phyloP scores from a whole-genome alignment of 1,139 yeast species.

The Kodamaea sp. region DNA sequence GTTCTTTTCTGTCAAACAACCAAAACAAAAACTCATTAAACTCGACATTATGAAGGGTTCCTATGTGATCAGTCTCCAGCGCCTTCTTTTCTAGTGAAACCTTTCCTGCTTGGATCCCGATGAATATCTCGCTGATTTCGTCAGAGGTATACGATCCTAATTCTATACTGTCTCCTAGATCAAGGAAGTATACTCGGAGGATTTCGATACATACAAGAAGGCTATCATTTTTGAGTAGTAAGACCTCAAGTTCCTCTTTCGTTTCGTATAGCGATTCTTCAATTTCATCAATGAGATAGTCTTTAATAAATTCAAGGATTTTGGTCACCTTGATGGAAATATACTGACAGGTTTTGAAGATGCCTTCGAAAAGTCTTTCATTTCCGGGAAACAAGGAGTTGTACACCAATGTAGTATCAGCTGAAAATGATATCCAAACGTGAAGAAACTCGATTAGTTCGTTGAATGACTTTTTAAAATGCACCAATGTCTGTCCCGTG shows the following conservation, averaged over 20 bases:
- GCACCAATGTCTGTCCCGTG: constrained; percentile 12
- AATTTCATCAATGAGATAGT: not conserved
- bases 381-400: constrained; percentile 36
- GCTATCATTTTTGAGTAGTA: constrained; percentile 3
- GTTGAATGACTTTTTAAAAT: constrained; percentile 12
- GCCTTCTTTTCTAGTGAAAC: not conserved
- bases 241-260: constrained; percentile 2
- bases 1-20: constrained; percentile 16
- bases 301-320: constrained; percentile 4
- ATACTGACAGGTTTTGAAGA: constrained; percentile 16
- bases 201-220: constrained; percentile 2
- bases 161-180: constrained; percentile 4
- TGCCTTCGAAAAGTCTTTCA: constrained; percentile 29
- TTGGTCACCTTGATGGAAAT: constrained; percentile 7
- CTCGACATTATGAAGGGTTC: constrained; percentile 5
- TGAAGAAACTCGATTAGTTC: constrained; percentile 16
- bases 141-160: constrained; percentile 4
- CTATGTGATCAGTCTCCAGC: not conserved
- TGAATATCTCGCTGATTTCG: constrained; percentile 7
- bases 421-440: constrained; percentile 31
- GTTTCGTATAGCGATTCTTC: not conserved
- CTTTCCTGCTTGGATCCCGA: constrained; percentile 1
- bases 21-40: constrained; percentile 22
- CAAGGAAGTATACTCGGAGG: constrained; percentile 9
- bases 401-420: constrained; percentile 22